phyloP scores from a whole-genome alignment of 208 protist species.

The Porcisia hertigi region DNA sequence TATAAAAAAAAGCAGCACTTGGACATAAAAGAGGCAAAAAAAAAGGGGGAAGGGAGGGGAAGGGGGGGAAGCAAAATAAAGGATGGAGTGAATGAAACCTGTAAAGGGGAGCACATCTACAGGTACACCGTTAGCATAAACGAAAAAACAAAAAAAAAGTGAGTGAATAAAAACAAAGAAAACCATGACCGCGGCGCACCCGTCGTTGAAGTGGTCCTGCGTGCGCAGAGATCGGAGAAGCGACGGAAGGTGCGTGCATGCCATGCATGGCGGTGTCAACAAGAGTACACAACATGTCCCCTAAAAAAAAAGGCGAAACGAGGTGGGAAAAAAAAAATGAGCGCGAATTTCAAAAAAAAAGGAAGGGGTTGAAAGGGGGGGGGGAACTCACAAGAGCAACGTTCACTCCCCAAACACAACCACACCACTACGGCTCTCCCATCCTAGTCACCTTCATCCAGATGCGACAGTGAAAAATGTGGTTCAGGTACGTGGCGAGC shows the following conservation, averaged over 20 bases:
- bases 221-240: background rate
- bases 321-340: too few species aligned
- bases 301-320: conserved; percentile 8
- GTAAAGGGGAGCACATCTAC: conserved; percentile 8
- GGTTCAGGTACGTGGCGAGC: conserved; percentile 70
- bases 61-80: background rate
- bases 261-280: too few species aligned
- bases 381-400: too few species aligned
- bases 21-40: background rate
- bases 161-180: conserved; percentile 7
- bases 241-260: background rate
- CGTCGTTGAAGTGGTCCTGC: background rate
- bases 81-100: conserved; percentile 5
- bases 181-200: background rate
- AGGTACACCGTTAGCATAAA: conserved; percentile 2
- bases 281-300: too few species aligned
- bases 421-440: background rate
- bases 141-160: background rate
- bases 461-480: conserved; percentile 77
- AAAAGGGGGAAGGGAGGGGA: background rate
- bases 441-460: conserved; percentile 59
- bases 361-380: background rate
- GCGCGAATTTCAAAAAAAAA: conserved; percentile 1
- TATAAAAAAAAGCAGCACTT: background rate
- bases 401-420: background rate